Conservation (phyloP, 2,329 filamentous ascomycete genomes). For the Ascochyta clinopodiicola region DNA sequence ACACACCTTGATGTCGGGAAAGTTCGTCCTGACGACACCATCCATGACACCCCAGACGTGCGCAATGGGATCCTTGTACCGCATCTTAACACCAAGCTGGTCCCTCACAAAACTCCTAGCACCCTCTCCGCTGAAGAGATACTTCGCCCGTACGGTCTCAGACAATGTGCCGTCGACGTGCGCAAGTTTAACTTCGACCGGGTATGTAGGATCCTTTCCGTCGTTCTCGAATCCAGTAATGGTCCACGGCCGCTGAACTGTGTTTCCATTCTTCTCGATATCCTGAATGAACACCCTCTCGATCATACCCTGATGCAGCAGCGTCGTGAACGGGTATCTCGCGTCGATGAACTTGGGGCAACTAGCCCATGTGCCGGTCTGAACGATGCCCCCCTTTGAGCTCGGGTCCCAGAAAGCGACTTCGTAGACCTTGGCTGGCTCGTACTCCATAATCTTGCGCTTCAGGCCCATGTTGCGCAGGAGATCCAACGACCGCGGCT, state of each 20-base stretch:
- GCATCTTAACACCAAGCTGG: conserved; percentile 70
- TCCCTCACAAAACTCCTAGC: conserved; percentile 67
- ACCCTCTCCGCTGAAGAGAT: conserved; percentile 68
- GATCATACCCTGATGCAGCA: conserved; percentile 68
- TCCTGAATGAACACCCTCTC: conserved; percentile 68
- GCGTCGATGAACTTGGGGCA: conserved; percentile 82
- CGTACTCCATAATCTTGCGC: conserved; percentile 82
- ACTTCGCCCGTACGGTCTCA: conserved; percentile 70
- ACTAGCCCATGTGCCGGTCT: conserved; percentile 78
- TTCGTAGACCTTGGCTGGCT: conserved; percentile 83
- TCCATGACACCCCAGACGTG: conserved; percentile 74
- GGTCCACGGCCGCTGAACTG: conserved; percentile 66
- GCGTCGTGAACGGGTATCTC: conserved; percentile 68
- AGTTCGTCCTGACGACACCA: conserved; percentile 67
- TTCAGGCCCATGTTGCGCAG: conserved; percentile 90
- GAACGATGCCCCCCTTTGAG: conserved; percentile 60
- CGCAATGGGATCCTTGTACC: conserved; percentile 67
- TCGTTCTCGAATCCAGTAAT: conserved; percentile 68
- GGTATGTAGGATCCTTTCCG: conserved; percentile 70
- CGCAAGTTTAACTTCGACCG: conserved; percentile 78
- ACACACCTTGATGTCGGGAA: conserved; percentile 66
- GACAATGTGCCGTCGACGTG: conserved; percentile 74
- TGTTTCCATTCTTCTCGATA: conserved; percentile 63
- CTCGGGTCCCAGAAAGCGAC: conserved; percentile 71
- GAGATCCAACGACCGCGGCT: conserved; percentile 86